Evolutionary conservation across 2,329 filamentous ascomycete species (phyloP).

Genomic region (Plenodomus biglobosus): DNA sequence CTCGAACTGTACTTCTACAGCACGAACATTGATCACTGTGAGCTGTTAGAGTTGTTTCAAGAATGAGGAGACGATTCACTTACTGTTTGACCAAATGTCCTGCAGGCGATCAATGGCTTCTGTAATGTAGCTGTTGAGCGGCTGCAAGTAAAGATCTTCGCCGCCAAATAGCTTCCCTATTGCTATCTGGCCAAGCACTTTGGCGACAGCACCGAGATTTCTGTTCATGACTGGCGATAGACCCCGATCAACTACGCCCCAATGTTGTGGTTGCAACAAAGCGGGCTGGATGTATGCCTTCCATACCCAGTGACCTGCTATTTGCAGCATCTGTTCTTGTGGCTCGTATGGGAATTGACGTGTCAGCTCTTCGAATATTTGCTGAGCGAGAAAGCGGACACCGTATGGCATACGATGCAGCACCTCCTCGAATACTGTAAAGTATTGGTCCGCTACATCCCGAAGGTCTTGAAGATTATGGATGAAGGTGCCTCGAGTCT

Average conservation of each 20-base stretch:
- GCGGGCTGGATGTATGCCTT: constrained; percentile 90
- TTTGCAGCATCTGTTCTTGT: constrained; percentile 73
- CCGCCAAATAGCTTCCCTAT: constrained; percentile 88
- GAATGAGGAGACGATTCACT: constrained; percentile 30
- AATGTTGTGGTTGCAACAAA: constrained; percentile 84
- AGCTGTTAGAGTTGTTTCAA: constrained; percentile 35
- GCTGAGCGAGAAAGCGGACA: constrained; percentile 80
- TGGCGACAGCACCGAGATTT: constrained; percentile 86
- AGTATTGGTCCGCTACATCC: constrained; percentile 91
- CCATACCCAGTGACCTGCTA: constrained; percentile 91
- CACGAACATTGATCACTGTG: constrained; percentile 75
- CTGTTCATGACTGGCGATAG: constrained; percentile 90
- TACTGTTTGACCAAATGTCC: constrained; percentile 69
- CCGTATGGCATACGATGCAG: constrained; percentile 91
- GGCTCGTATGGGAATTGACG: constrained; percentile 79
- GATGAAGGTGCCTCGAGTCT: constrained; percentile 90
- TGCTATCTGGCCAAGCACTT: constrained; percentile 86
- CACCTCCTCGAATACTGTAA: constrained; percentile 77
- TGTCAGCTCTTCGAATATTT: constrained; percentile 78
- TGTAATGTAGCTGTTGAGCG: constrained; percentile 85
- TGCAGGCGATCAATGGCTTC: constrained; percentile 81
- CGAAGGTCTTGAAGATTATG: constrained; percentile 90
- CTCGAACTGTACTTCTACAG: constrained; percentile 90
- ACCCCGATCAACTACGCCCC: constrained; percentile 86
- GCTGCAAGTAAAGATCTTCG: constrained; percentile 94